Base-by-base conservation (phyloP, 2,329 filamentous ascomycete species). In the Ophiocordyceps robertsii region DNA sequence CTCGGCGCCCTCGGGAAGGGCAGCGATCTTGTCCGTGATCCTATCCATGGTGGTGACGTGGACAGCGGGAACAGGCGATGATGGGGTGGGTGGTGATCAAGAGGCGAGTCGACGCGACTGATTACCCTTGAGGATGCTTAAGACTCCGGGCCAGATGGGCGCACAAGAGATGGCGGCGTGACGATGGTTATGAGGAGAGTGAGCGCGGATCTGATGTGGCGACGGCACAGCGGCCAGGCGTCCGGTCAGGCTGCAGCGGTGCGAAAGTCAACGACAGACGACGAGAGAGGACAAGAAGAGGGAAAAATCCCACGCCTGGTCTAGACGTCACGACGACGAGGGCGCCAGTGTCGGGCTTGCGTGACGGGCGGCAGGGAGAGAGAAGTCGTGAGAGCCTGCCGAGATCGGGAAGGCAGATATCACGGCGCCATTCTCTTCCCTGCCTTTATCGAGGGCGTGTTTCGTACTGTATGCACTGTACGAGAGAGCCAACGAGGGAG, bases 1-100 rank as follows among this genome's bases (percentile, higher is more conserved):
- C 60, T 76, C 80, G 50, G 77, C 76, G 63, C 85, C 78, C 49
- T 82, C 75, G 62, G 86, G 84, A 67, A 98, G 68, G 47, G 87
- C 85, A 65, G 85, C 84, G 59, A 96, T 90, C 72, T 95, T 95
- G 72, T 93, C 84, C 48, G 87, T 94, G 59, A 95, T 89, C 66
- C 85, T 92, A 68, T 88, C 82, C 81, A 86, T 86, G 47, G 44
- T 46, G 51, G 10, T 36, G 32, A 13, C 6, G 39, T 27, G 24
- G 6, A 27, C 24, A 27, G 33, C 7, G 33, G 6, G 5, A 10
- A 4, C 14, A 19, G 33, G 33, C n/a, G 33, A 36, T 36, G 33
- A 7, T 36, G 14, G 3, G 8, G 29, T 9, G 33, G 38, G 30
- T 11, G 32, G 19, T 17, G 32, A 14, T n/a, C 11, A 14, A 29